A percentile compares a stretch with the other conserved stretches of the same genome.
Conservation (phyloP, 2,329 filamentous ascomycete genomes). For the Sporothrix brunneoviolacea region DNA sequence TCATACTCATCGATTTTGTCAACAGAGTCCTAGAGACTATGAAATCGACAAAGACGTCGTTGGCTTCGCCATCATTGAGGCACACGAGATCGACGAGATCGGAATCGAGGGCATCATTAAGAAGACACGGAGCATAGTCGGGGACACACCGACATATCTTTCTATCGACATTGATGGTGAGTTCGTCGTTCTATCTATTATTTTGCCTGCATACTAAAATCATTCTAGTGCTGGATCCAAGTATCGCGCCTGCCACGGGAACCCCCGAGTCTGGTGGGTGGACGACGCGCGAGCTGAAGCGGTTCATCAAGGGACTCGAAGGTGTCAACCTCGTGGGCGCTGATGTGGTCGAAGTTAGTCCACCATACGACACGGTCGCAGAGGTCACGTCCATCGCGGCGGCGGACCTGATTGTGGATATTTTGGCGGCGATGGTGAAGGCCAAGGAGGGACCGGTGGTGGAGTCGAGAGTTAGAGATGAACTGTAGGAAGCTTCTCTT, state of each 20-base stretch:
- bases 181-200: too few species aligned
- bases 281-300: conserved; percentile 80
- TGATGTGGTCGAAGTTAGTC: conserved; percentile 82
- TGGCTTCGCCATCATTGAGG: conserved; percentile 75
- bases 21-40: conserved; percentile 15
- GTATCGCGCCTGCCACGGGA: conserved; percentile 49
- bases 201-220: too few species aligned
- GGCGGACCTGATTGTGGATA: conserved; percentile 15
- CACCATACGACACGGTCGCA: conserved; percentile 61
- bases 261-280: conserved; percentile 87
- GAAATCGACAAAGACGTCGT: conserved; percentile 82
- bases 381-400: conserved; percentile 15
- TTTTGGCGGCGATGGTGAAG: conserved; percentile 14
- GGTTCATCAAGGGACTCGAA: conserved; percentile 75
- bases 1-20: too few species aligned
- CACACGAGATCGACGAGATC: conserved; percentile 42
- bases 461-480: too few species aligned
- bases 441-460: too few species aligned
- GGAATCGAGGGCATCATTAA: conserved; percentile 12
- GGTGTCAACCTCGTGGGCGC: conserved; percentile 77
- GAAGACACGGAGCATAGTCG: conserved; percentile 36
- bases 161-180: conserved; percentile 28
- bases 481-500: too few species aligned
- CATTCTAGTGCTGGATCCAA: conserved; percentile 29
- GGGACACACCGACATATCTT: conserved; percentile 18